phyloP scores from a whole-genome alignment of 2,329 filamentous ascomycete species.

The Diplodia intermedia region DNA sequence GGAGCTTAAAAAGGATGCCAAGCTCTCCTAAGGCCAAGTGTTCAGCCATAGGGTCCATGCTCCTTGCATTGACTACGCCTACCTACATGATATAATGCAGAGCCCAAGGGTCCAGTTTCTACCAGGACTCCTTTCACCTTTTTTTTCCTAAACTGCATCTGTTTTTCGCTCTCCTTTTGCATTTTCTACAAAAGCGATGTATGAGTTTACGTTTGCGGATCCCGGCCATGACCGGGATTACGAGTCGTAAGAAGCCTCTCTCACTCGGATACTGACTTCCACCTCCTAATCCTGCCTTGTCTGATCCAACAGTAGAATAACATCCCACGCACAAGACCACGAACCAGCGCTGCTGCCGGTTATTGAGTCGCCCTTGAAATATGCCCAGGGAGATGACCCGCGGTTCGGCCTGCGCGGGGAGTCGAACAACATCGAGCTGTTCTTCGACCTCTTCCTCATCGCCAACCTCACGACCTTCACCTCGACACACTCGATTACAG shows the following conservation, averaged over 20 bases:
- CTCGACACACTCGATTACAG: slow-evolving; percentile 59
- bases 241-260: background rate
- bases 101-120: background rate
- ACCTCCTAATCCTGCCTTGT: background rate
- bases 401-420: slow-evolving; percentile 11
- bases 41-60: background rate
- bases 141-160: background rate
- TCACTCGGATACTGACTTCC: background rate
- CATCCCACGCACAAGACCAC: background rate
- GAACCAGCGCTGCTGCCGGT: background rate
- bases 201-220: slow-evolving; percentile 16
- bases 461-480: slow-evolving; percentile 68
- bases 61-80: background rate
- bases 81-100: background rate
- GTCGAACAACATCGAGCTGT: slow-evolving; percentile 55
- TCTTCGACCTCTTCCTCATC: slow-evolving; percentile 64
- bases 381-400: slow-evolving; percentile 15
- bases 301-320: background rate
- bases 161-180: background rate
- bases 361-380: slow-evolving; percentile 11
- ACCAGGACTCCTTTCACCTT: background rate
- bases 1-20: slow-evolving; percentile 18
- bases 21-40: slow-evolving; percentile 2
- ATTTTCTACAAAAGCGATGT: background rate
- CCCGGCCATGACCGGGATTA: background rate